Evolutionary conservation across 257 asterid species (phyloP).

Genomic region (Solanum clarkiae): DNA sequence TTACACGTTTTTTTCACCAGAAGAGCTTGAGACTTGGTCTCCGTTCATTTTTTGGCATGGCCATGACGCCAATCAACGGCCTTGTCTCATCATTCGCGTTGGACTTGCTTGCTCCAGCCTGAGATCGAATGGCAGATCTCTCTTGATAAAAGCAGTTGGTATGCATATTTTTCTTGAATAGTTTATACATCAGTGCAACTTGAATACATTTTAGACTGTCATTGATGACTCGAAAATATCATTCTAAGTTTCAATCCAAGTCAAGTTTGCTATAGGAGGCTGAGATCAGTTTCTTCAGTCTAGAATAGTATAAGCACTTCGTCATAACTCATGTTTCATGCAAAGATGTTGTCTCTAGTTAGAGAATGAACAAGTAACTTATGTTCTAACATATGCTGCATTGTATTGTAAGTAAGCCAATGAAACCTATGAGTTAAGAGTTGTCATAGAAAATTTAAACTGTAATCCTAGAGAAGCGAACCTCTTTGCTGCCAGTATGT

Average conservation of each 20-base stretch:
- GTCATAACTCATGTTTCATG: not conserved
- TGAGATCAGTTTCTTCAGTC: not conserved
- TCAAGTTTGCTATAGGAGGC: not conserved
- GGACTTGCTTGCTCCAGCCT: constrained; percentile 37
- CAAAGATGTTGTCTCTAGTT: not conserved
- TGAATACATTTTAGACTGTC: not conserved
- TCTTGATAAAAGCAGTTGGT: constrained; percentile 32
- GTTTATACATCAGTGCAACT: not conserved
- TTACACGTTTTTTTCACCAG: constrained; percentile 11
- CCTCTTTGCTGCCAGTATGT: not conserved
- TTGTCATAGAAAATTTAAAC: not conserved
- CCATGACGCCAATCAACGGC: constrained; percentile 9
- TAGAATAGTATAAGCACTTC: not conserved
- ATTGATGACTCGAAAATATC: not conserved
- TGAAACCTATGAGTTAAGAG: not conserved
- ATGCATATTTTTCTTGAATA: not conserved
- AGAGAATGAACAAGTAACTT: not conserved
- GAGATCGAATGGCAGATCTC: constrained; percentile 9
- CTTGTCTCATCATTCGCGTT: constrained; percentile 34
- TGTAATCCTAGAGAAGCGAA: not conserved
- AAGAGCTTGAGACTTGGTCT: constrained; percentile 24
- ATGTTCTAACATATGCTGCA: not conserved
- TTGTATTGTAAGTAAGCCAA: not conserved
- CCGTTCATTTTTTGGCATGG: constrained; percentile 35
- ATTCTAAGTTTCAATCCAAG: not conserved